Evolutionary conservation across 495 filamentous ascomycete genomes (phyloP).

Genomic region (Halenospora varia): DNA sequence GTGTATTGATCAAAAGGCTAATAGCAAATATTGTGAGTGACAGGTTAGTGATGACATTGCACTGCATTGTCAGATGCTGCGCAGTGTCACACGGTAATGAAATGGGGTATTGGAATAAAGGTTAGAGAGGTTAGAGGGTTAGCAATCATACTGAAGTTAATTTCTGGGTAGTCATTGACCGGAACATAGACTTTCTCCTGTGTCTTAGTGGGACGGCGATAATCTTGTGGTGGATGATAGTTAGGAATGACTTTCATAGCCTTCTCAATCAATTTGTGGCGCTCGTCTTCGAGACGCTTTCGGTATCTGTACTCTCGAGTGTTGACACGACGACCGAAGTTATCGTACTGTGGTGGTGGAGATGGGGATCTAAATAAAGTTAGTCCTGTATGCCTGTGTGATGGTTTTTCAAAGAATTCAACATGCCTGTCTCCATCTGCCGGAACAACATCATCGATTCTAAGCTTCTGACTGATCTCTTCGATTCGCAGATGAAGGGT

Average conservation of each 20-base stretch:
- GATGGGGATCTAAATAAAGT: constrained; percentile 72
- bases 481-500: constrained; percentile 92
- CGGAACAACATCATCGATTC: constrained; percentile 96
- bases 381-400: constrained; percentile 19
- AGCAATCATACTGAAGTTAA: constrained; percentile 99
- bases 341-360: constrained; percentile 95
- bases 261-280: constrained; percentile 95
- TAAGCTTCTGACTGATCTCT: constrained; percentile 97
- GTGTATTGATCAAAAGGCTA: constrained; percentile 51
- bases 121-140: constrained; percentile 91
- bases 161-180: constrained; percentile 99
- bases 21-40: constrained; percentile 35
- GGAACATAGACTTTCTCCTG: constrained; percentile 99
- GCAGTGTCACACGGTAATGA: constrained; percentile 43
- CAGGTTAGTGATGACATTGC: constrained; percentile 56
- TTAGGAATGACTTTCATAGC: constrained; percentile 98
- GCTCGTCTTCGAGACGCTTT: constrained; percentile 95
- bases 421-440: constrained; percentile 88
- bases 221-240: constrained; percentile 96
- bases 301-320: constrained; percentile 96
- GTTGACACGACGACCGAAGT: constrained; percentile 96
- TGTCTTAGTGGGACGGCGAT: constrained; percentile 96
- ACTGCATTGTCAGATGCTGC: constrained; percentile 33
- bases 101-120: constrained; percentile 35
- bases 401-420: neutral